Evolutionary conservation across 805 yeast species (phyloP), one percentile per base, ranked within the genome.

Genomic region (Pichia heedii): DNA sequence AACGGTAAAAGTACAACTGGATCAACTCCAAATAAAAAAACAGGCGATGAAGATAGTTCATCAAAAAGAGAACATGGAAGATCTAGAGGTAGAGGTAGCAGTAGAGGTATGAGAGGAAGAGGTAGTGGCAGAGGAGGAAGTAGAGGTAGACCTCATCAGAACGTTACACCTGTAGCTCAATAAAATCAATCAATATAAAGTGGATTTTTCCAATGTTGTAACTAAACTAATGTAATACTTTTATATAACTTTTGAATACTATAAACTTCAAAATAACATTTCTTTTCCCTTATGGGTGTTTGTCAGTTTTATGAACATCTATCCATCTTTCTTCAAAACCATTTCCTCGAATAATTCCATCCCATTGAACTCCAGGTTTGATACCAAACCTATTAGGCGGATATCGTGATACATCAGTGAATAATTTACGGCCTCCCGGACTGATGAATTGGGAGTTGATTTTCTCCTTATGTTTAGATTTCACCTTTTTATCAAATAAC

Each of bases 261-360:
- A n/a, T n/a, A n/a, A n/a, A n/a, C n/a, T n/a, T n/a, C n/a, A n/a
- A n/a, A n/a, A n/a, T n/a, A n/a, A n/a, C n/a, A n/a, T n/a, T n/a
- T n/a, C n/a, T n/a, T n/a, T n/a, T n/a, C n/a, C n/a, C n/a, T n/a
- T n/a, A n/a, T n/a, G n/a, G n/a, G n/a, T n/a, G n/a, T n/a, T n/a
- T 24, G 11, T 24, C 11, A 24, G 7, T 24, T 29, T 15, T 29
- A 29, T 29, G 32, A 29, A 29, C 32, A 13, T 60, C 68, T 50
- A 84, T 69, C 69, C 84, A 73, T 43, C 71, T 66, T 39, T 64
- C 67, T 57, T 89, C 97, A 61, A 84, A 89, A 4, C 96, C 96
- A 56, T 82, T 89, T 0, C 94, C 79, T 46, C 97, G 66, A 61
- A 86, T 89, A 2, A 89, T 79, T 0, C 97, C 97, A 60, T 85